phyloP scores from a whole-genome alignment of 805 yeast genomes.

The Kockiozyma suomiensis region DNA sequence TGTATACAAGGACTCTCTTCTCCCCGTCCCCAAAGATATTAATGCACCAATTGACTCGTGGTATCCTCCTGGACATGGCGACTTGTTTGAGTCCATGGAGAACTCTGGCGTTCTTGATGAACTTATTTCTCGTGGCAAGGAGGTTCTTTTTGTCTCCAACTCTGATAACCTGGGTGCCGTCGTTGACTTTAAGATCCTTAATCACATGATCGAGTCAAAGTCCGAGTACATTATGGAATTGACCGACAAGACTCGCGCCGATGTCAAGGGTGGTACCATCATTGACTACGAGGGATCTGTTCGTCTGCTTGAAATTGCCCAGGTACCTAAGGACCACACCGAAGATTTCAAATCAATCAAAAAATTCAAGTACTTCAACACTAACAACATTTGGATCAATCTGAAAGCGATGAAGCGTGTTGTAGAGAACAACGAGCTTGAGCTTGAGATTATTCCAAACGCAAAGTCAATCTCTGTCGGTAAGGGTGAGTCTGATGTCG shows the following conservation, averaged over 20 bases:
- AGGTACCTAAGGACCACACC: slow-evolving; percentile 97
- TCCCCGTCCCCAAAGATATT: slow-evolving; percentile 83
- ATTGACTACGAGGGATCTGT: slow-evolving; percentile 95
- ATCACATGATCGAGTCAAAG: slow-evolving; percentile 88
- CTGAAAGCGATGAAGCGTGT: slow-evolving; percentile 91
- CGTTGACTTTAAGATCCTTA: slow-evolving; percentile 84
- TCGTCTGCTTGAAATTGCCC: slow-evolving; percentile 93
- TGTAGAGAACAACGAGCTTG: slow-evolving; percentile 77
- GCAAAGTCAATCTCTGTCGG: slow-evolving; percentile 70
- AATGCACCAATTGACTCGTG: slow-evolving; percentile 81
- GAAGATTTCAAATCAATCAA: slow-evolving; percentile 98
- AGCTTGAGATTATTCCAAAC: slow-evolving; percentile 95
- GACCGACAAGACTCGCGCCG: slow-evolving; percentile 98
- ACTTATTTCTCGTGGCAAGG: slow-evolving; percentile 89
- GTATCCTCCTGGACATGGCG: slow-evolving; percentile 99
- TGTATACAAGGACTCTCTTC: slow-evolving; percentile 89
- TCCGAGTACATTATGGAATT: slow-evolving; percentile 98
- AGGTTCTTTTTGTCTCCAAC: slow-evolving; percentile 90
- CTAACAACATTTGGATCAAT: slow-evolving; percentile 97
- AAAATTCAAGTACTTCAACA: slow-evolving; percentile 97
- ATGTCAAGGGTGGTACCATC: slow-evolving; percentile 98
- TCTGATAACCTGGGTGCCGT: slow-evolving; percentile 99
- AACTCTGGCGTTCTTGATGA: slow-evolving; percentile 91
- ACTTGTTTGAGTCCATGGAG: slow-evolving; percentile 85
- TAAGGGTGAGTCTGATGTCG: slow-evolving; percentile 43